Evolutionary conservation across 495 filamentous ascomycete species (phyloP).

Genomic region (Hyaloscypha variabilis): DNA sequence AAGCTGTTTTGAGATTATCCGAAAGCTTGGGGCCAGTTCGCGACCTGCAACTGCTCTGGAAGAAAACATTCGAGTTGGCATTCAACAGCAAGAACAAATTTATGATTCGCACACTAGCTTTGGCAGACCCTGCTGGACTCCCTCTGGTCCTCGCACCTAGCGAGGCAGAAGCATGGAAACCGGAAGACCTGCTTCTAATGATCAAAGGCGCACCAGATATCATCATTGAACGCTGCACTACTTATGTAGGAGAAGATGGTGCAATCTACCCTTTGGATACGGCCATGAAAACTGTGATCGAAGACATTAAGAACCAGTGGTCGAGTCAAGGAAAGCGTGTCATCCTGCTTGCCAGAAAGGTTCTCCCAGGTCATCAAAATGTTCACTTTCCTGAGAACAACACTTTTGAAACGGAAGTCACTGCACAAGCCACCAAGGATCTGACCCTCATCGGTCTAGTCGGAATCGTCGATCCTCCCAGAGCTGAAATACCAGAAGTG

Average conservation of each 20-base stretch:
- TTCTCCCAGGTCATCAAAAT: constrained; percentile 31
- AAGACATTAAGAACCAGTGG: constrained; percentile 58
- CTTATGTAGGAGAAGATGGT: constrained; percentile 48
- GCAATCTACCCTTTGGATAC: constrained; percentile 42
- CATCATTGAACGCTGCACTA: constrained; percentile 54
- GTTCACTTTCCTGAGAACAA: constrained; percentile 33
- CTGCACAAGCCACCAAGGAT: constrained; percentile 46
- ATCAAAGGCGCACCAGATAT: constrained; percentile 69
- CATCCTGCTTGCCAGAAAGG: constrained; percentile 61
- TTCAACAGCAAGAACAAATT: constrained; percentile 83
- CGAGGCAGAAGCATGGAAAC: constrained; percentile 40
- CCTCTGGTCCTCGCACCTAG: constrained; percentile 35
- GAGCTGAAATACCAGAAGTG: constrained; percentile 63
- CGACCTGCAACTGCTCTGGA: constrained; percentile 52
- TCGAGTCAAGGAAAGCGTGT: constrained; percentile 64
- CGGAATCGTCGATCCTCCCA: constrained; percentile 66
- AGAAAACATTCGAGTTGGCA: constrained; percentile 61
- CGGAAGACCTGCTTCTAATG: constrained; percentile 45
- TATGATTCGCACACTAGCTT: constrained; percentile 54
- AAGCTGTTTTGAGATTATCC: constrained; percentile 67
- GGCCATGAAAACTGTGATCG: constrained; percentile 39
- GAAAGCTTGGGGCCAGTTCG: constrained; percentile 54
- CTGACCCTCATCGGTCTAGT: constrained; percentile 64
- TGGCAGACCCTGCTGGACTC: constrained; percentile 38
- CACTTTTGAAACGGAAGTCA: constrained; percentile 54